Evolutionary conservation across 176 grass and related monocot species (phyloP), one percentile per base, ranked within the genome.

Genomic region (Oryza glaberrima): DNA sequence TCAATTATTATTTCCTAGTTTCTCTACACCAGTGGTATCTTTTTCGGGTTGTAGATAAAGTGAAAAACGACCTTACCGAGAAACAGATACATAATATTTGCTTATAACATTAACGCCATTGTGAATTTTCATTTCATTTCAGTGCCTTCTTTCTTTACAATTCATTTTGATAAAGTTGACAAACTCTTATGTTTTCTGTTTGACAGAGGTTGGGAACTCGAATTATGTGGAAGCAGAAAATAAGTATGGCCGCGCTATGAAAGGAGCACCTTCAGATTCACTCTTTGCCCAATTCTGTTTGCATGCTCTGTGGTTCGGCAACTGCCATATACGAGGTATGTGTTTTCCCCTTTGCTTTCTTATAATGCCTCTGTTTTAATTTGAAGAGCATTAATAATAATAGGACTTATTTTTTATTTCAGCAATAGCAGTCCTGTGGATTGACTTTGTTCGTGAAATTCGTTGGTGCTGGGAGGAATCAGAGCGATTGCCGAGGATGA

Each of bases 381-480:
- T 56, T 78, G 22, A 44, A 20, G 73, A 74, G 16, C 30, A 78
- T 28, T 61, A 73, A 90, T n/a, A 73, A 90, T n/a, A 58, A 20
- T n/a, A 76, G 69, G 34, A 68, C 35, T 35, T 81, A 17, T 72
- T 90, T 88, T 66, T 85, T 74, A 78, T 79, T 76, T 51, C 86
- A 98, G 96, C 93, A 81, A 95, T 98, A 86, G 87, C 91, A 71
- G 85, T 90, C 47, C 78, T 98, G 58, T 98, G 96, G 96, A 94
- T 98, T 89, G 93, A 98, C 86, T 98, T 98, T 92, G 93, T 94
- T n/a, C 91, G 96, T 19, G 96, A 98, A 94, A 88, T 98, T 82
- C 91, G 89, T 67, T 98, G 96, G 96, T 95, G 86, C 81, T 98
- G 96, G 96, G 93, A 95, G 44, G 96, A 98, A 73, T 98, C 91